Evolutionary conservation across 257 asterid genomes (phyloP).

Genomic region (Avicennia marina): DNA sequence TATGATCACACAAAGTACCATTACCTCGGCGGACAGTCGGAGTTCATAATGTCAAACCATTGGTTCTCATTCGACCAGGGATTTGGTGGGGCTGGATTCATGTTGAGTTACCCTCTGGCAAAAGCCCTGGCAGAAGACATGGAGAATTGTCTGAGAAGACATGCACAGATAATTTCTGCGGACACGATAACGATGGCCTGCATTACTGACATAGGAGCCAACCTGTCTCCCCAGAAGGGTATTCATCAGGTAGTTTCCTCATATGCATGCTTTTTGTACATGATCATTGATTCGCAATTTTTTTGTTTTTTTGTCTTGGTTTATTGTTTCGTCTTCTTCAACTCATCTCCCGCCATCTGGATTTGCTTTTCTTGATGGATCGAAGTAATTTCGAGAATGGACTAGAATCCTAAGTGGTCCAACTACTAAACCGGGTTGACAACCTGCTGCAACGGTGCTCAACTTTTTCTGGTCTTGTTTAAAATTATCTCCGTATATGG

Average conservation of each 20-base stretch:
- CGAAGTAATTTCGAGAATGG: too few species aligned
- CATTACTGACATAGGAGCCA: slow-evolving; percentile 58
- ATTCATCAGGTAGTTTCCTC: slow-evolving; percentile 45
- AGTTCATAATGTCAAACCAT: slow-evolving; percentile 42
- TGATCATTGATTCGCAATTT: not conserved
- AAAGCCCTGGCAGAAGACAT: slow-evolving; percentile 41
- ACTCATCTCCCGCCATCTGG: too few species aligned
- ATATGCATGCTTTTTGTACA: not conserved
- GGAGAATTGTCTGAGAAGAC: slow-evolving; percentile 42
- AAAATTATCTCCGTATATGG: too few species aligned
- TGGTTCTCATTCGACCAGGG: slow-evolving; percentile 54
- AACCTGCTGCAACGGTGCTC: too few species aligned
- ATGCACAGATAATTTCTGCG: slow-evolving; percentile 34
- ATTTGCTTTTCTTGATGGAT: too few species aligned
- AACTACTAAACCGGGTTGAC: too few species aligned
- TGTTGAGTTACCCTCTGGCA: slow-evolving; percentile 55
- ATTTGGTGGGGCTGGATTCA: slow-evolving; percentile 74
- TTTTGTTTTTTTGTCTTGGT: not conserved
- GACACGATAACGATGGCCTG: slow-evolving; percentile 58
- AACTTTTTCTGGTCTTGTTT: too few species aligned
- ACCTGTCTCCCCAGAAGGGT: slow-evolving; percentile 48
- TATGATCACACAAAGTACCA: slow-evolving; percentile 52
- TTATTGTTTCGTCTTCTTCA: too few species aligned
- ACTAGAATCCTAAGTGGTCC: too few species aligned
- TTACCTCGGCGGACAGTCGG: slow-evolving; percentile 59